phyloP scores from a whole-genome alignment of 1,284 basidiomycete genomes.

The Stygiomarasmius scandens region DNA sequence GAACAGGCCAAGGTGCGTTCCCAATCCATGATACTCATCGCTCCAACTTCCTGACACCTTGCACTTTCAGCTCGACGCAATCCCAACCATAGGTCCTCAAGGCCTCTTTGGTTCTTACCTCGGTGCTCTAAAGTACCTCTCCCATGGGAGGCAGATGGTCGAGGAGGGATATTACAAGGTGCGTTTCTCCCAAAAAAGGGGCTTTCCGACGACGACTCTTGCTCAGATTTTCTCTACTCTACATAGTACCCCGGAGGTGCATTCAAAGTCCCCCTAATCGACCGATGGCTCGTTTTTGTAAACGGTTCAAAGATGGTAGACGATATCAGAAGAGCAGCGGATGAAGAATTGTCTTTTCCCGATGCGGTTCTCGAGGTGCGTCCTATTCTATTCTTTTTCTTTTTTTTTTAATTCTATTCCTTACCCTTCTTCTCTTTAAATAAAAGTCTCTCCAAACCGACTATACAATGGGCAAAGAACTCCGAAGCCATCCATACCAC shows the following conservation, averaged over 20 bases:
- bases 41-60: neutral
- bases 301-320: slow-evolving; percentile 32
- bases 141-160: slow-evolving; percentile 7
- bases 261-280: slow-evolving; percentile 34
- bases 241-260: slow-evolving; percentile 12
- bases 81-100: slow-evolving; percentile 11
- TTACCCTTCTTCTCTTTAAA: neutral
- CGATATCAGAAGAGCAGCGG: slow-evolving; percentile 34
- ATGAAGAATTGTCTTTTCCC: slow-evolving; percentile 32
- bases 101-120: slow-evolving; percentile 13
- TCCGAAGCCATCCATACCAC: slow-evolving; percentile 12
- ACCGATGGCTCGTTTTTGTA: slow-evolving; percentile 33
- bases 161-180: slow-evolving; percentile 14
- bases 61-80: slow-evolving; percentile 5
- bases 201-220: too few species aligned
- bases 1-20: neutral
- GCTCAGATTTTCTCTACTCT: neutral
- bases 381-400: neutral
- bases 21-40: neutral
- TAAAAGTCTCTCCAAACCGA: slow-evolving; percentile 7
- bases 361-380: slow-evolving; percentile 28
- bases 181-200: neutral
- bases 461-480: slow-evolving; percentile 3
- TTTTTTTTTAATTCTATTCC: too few species aligned
- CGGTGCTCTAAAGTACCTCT: slow-evolving; percentile 3